Evolutionary conservation across 345 rosid genomes (phyloP).

Genomic region (Durio zibethinus): DNA sequence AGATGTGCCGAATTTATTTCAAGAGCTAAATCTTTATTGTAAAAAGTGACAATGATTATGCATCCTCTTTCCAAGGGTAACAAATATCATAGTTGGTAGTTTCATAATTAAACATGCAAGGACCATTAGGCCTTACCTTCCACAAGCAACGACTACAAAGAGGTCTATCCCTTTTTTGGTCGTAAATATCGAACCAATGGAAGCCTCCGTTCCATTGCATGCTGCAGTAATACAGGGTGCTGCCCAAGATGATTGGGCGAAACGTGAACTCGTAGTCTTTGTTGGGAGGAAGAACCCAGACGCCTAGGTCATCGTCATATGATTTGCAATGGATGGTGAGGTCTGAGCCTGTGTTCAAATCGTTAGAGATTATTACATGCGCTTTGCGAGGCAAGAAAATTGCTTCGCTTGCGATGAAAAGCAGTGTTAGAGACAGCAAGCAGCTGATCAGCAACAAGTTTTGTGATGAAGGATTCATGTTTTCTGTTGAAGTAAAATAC

Average conservation of each 20-base stretch:
- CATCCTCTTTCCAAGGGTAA: background rate
- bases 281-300: background rate
- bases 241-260: slow-evolving; percentile 7
- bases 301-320: slow-evolving; percentile 12
- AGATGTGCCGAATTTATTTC: no score
- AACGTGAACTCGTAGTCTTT: slow-evolving; percentile 13
- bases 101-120: slow-evolving; percentile 5
- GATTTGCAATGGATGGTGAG: slow-evolving; percentile 23
- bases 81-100: background rate
- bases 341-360: background rate
- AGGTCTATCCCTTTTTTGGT: background rate
- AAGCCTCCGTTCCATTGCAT: slow-evolving; percentile 5
- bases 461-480: background rate
- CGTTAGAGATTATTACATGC: slow-evolving; percentile 12
- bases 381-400: background rate
- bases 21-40: background rate
- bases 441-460: background rate
- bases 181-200: slow-evolving; percentile 16
- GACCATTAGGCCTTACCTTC: background rate
- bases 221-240: slow-evolving; percentile 9
- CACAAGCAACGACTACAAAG: slow-evolving; percentile 6
- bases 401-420: background rate
- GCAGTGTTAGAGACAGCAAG: background rate
- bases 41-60: background rate
- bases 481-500: no score